Conservation (phyloP, 352 stramenopile genomes). For the Phytopythium aichiense region DNA sequence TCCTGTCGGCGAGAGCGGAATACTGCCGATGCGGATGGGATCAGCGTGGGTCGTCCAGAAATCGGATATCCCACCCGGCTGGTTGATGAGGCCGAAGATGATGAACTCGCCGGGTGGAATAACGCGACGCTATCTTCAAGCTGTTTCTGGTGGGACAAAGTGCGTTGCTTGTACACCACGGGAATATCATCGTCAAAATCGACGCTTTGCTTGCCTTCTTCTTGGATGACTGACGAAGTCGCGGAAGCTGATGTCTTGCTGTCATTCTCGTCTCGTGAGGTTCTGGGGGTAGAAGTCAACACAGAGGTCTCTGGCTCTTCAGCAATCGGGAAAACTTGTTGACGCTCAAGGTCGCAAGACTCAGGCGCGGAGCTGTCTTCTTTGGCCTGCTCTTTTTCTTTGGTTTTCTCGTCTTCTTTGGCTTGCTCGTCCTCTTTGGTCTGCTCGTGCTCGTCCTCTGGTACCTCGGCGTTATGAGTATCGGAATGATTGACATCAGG, state of each 20-base stretch:
- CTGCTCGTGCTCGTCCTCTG: background rate
- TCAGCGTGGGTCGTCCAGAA: background rate
- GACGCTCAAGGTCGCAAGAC: background rate
- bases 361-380: background rate
- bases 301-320: background rate
- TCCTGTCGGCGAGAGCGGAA: conserved; percentile 31
- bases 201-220: background rate
- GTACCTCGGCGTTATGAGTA: background rate
- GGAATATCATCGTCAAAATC: conserved; percentile 12
- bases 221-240: background rate
- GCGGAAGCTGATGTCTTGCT: no score
- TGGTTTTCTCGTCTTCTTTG: background rate
- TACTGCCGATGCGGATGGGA: conserved; percentile 9
- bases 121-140: conserved; percentile 21
- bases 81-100: conserved; percentile 2
- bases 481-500: background rate
- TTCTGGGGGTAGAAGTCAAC: background rate
- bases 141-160: conserved; percentile 24
- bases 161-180: conserved; percentile 18
- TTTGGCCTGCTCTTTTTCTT: background rate
- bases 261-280: background rate
- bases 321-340: background rate
- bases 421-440: background rate
- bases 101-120: conserved; percentile 19
- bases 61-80: background rate